Conservation (phyloP, 2,329 filamentous ascomycete species). For the Atkinsonella hypoxylon region DNA sequence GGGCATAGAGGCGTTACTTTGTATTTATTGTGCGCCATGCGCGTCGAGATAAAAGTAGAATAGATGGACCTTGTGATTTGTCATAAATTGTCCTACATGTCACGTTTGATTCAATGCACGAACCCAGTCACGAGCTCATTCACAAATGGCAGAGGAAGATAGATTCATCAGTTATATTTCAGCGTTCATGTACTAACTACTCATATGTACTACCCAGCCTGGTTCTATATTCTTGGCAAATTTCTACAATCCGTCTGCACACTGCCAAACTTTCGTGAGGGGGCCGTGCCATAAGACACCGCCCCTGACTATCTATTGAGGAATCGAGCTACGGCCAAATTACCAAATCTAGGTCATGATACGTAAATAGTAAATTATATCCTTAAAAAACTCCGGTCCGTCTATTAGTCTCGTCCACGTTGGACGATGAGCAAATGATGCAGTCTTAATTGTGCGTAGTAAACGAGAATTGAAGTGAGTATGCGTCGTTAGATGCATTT, state of each 20-base stretch:
- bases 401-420: constrained; percentile 2
- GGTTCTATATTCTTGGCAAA: no score
- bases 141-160: no score
- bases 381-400: constrained; percentile 2
- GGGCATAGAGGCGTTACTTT: constrained; percentile 1
- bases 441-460: neutral
- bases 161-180: no score
- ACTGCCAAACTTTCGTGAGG: neutral
- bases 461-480: no score
- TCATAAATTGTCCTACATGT: no score
- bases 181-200: no score
- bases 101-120: no score
- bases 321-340: neutral
- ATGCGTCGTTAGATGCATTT: no score
- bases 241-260: no score
- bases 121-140: no score
- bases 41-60: neutral
- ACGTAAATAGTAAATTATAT: neutral
- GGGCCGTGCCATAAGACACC: no score
- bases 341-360: neutral
- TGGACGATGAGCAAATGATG: neutral
- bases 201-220: no score
- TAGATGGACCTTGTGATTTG: neutral
- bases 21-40: neutral
- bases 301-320: neutral